Evolutionary conservation across 306 rosid species (phyloP), one percentile per base, ranked within the genome.

Genomic region (Quillaja saponaria): DNA sequence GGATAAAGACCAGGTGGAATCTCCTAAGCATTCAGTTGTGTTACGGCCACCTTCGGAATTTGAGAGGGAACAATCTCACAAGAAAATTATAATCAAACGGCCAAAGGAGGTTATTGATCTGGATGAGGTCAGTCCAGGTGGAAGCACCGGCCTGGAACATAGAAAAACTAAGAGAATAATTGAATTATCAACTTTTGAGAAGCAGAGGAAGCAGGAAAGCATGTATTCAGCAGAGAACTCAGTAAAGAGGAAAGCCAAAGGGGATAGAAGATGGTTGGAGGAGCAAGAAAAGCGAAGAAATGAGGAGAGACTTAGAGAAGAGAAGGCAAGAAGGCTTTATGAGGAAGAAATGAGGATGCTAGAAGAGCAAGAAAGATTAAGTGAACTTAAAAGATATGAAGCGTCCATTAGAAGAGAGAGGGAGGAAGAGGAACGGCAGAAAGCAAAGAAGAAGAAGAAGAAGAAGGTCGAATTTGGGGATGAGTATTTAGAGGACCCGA

Each of bases 161-260:
- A 74, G 90, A 71, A 92, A 92, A 78, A 88, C 92, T n/a, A 92
- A 86, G 76, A 86, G 90, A 73, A 92, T 92, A 38, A 88, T 74
- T 72, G 96, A 88, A 68, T 77, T 92, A 67, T 76, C 98, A 2
- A 84, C 72, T 72, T 76, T 79, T 48, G 95, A 78, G 69, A 84
- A 77, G 76, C 77, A 79, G 13, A 71, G 85, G 46, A 88, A 76
- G 71, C 87, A 75, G 63, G 92, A 87, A 44, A 65, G 69, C 15
- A 17, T 51, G 64, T 65, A 76, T 80, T 67, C 75, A 21, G 61
- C 79, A 8, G 84, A 78, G 54, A 64, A 64, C 49, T 57, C 79
- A 39, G 67, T 41, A 28, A 92, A 83, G 41, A 76, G 68, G 84
- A 86, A 84, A 54, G 75, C 61, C 52, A 86, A 67, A 63, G 88